Percentiles rank a stretch among this genome's conserved stretches.
Conservation (phyloP, 805 yeast genomes). For the Candida cerambycidarum region DNA sequence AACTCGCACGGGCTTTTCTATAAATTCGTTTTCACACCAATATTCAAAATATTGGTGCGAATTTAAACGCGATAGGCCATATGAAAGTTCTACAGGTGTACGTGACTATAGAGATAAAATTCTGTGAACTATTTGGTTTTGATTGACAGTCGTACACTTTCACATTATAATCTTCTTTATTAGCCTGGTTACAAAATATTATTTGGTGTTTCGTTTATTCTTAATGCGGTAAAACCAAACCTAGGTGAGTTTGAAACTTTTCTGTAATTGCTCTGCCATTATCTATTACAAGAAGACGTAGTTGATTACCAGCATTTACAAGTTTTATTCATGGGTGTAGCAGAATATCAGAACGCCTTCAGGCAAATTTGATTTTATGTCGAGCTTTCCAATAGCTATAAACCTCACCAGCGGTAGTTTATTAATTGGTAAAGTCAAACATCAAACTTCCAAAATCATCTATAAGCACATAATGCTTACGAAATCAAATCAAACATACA, state of each 20-base stretch:
- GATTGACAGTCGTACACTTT: not conserved
- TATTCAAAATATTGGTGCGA: slow-evolving; percentile 1
- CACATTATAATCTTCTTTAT: not conserved
- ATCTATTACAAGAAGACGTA: not conserved
- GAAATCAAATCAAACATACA: not conserved
- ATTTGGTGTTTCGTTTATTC: not conserved
- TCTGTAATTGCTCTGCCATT: not conserved
- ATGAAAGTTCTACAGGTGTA: not conserved
- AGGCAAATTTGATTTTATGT: not conserved
- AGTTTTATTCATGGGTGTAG: not conserved
- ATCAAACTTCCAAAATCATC: not conserved
- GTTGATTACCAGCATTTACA: not conserved
- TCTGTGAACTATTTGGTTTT: not conserved
- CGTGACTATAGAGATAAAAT: not conserved
- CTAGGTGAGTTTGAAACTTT: not conserved
- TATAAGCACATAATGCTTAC: not conserved
- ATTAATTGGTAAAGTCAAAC: not conserved
- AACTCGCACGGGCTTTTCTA: not conserved
- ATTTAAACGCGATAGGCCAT: slow-evolving; percentile 1
- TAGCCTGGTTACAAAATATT: not conserved
- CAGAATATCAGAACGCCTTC: slow-evolving; percentile 1
- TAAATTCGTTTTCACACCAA: slow-evolving; percentile 1
- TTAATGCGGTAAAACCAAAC: not conserved
- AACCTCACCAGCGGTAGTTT: not conserved
- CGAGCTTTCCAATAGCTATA: not conserved